Evolutionary conservation across 495 filamentous ascomycete species (phyloP).

Genomic region (Aspergillus nidulans): DNA sequence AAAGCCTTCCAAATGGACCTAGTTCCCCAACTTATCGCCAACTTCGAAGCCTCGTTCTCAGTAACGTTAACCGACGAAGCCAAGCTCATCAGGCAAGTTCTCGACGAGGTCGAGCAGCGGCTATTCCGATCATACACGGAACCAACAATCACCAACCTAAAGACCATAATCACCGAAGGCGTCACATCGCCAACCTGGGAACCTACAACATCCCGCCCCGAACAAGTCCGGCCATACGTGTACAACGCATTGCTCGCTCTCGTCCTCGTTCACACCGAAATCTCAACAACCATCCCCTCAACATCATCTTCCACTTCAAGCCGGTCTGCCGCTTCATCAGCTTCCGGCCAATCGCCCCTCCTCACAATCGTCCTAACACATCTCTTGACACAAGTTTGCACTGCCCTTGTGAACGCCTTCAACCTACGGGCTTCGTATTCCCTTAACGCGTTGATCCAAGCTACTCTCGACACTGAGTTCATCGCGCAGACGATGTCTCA

Average conservation of each 20-base stretch:
- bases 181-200: constrained; percentile 68
- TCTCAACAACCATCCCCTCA: constrained; percentile 66
- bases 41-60: constrained; percentile 86
- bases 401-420: constrained; percentile 68
- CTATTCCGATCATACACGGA: constrained; percentile 88
- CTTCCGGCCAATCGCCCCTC: constrained; percentile 52
- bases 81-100: constrained; percentile 82
- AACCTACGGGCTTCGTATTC: constrained; percentile 60
- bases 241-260: constrained; percentile 78
- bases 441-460: constrained; percentile 86
- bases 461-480: constrained; percentile 95
- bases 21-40: constrained; percentile 74
- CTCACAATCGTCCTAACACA: constrained; percentile 71
- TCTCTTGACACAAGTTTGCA: constrained; percentile 71
- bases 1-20: constrained; percentile 69
- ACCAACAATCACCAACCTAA: constrained; percentile 60
- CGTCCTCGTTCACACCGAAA: constrained; percentile 87
- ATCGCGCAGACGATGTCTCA: constrained; percentile 85
- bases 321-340: constrained; percentile 31
- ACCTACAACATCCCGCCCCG: constrained; percentile 58
- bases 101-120: constrained; percentile 79
- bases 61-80: constrained; percentile 87
- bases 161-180: constrained; percentile 62
- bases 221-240: constrained; percentile 78
- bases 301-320: constrained; percentile 26